Conservation (phyloP, 1,284 basidiomycete genomes). For the Lentinula novae-zelandiae region DNA sequence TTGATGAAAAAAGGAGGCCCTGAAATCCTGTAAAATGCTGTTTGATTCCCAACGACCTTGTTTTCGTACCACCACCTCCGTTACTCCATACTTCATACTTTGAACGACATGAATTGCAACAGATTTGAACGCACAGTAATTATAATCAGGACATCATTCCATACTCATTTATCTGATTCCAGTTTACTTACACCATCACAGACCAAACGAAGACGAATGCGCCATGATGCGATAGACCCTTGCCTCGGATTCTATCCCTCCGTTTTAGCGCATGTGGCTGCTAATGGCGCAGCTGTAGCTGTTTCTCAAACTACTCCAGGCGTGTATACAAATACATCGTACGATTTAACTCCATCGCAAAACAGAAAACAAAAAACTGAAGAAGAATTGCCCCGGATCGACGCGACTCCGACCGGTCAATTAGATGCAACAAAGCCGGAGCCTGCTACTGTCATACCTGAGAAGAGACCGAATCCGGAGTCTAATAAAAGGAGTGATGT, state of each 20-base stretch:
- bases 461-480: not conserved
- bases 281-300: not conserved
- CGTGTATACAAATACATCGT: not conserved
- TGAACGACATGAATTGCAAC: not conserved
- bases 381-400: too few species aligned
- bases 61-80: not conserved
- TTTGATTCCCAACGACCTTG: not conserved
- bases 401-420: not conserved
- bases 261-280: not conserved
- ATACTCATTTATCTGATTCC: not conserved
- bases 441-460: too few species aligned
- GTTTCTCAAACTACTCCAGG: not conserved
- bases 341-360: not conserved
- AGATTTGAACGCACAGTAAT: not conserved
- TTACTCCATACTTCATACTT: not conserved
- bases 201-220: constrained; percentile 5
- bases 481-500: not conserved
- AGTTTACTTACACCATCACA: not conserved
- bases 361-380: too few species aligned
- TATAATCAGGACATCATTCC: not conserved
- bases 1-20: too few species aligned
- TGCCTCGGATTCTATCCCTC: constrained; percentile 1
- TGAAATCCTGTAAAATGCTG: too few species aligned
- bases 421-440: not conserved
- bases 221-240: not conserved